Evolutionary conservation across 1,139 yeast species (phyloP).

Genomic region (Fermentozyma sake): DNA sequence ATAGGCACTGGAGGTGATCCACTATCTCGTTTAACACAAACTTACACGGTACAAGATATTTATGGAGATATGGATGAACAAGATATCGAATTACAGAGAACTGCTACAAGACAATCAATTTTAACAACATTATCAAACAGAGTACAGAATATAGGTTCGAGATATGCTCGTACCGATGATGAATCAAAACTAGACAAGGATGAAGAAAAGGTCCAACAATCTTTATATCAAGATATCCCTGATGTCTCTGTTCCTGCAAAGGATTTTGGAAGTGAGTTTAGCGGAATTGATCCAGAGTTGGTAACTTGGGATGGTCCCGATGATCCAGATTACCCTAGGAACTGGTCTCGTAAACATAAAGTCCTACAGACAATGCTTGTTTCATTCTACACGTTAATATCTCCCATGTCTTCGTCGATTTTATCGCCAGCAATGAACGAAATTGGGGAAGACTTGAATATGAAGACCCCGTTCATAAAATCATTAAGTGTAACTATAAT

Average conservation of each 20-base stretch:
- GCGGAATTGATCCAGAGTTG: slow-evolving; percentile 53
- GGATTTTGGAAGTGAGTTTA: slow-evolving; percentile 47
- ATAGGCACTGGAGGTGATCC: slow-evolving; percentile 4
- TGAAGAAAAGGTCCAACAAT: slow-evolving; percentile 3
- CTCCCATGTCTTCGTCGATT: slow-evolving; percentile 59
- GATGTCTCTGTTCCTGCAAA: slow-evolving; percentile 38
- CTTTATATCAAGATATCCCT: slow-evolving; percentile 22
- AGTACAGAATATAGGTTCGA: slow-evolving; percentile 6
- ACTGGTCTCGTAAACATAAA: slow-evolving; percentile 46
- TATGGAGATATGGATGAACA: slow-evolving; percentile 19
- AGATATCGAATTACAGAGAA: slow-evolving; percentile 31
- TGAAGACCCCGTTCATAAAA: slow-evolving; percentile 32
- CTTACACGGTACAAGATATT: slow-evolving; percentile 15
- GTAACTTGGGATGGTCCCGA: slow-evolving; percentile 63
- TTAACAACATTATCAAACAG: slow-evolving; percentile 32
- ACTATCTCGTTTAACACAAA: slow-evolving; percentile 8
- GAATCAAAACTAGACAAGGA: slow-evolving; percentile 6
- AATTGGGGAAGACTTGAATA: slow-evolving; percentile 40
- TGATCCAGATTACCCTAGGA: slow-evolving; percentile 59
- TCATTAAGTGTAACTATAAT: slow-evolving; percentile 54
- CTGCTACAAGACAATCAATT: slow-evolving; percentile 35
- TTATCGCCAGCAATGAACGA: slow-evolving; percentile 52
- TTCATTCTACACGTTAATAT: slow-evolving; percentile 47
- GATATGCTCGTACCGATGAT: slow-evolving; percentile 7
- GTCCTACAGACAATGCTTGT: slow-evolving; percentile 45